Base-by-base conservation (phyloP, 306 rosid genomes). In the Cicer arietinum region DNA sequence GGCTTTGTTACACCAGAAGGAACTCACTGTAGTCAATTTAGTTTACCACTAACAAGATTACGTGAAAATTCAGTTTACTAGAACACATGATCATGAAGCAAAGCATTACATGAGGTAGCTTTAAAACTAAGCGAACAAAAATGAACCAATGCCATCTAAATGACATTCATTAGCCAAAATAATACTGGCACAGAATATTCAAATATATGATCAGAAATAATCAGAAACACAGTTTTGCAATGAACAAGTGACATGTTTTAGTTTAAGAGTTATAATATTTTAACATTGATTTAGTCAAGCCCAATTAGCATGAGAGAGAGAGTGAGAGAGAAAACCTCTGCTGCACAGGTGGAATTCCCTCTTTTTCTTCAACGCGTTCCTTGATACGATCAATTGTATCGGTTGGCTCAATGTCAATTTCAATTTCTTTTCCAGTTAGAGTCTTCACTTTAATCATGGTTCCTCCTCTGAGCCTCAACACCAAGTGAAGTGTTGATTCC, bases 391-490 rank as follows among this genome's bases (percentile, higher is more conserved):
- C 97, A 72, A 94, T 94, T 66, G 99, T 94, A 75, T 92, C 97
- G 42, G 91, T 94, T 42, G 95, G 97, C 78, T 91, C 99, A 44
- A 94, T 94, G 65, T 94, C 97, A 75, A 94, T 90, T 89, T 94
- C 99, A 81, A 94, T 94, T 81, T 94, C 99, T 87, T 94, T 94
- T 67, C 99, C 99, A 8, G 97, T 94, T 6, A 94, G 88, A 68
- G 99, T 94, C 84, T 92, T 94, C 78, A 94, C 99, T 89, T 94
- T 94, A 63, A 94, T 94, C 99, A 94, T 94, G 58, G 99, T 94
- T 64, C 99, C 99, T 63, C 97, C 99, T 82, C 99, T 85, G 35
- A 94, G 92, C 93, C 99, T 91, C 87, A 94, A 84, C 45, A 94
- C 97, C 60, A 90, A 86, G 84, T 91, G 96, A 80, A 94, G 99